Conservation (phyloP, 129 eudicot genomes). For the Oenanthe sinensis region DNA sequence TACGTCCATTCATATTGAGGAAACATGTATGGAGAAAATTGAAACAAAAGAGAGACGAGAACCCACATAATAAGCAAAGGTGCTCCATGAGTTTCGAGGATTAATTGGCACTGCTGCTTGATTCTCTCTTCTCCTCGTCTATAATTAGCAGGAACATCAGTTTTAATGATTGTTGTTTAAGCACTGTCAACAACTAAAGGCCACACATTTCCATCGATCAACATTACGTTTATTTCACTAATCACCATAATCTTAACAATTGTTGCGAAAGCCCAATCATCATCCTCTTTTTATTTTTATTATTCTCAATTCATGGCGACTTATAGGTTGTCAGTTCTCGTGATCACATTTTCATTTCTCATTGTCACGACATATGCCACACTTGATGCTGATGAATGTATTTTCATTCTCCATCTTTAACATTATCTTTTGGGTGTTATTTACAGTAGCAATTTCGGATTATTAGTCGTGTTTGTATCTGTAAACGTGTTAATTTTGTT, state of each 20-base stretch:
- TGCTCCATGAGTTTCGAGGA: conserved; percentile 4
- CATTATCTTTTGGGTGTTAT: neutral
- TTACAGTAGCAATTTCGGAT: neutral
- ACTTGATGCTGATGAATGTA: conserved; percentile 14
- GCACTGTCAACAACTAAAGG: conserved; percentile 3
- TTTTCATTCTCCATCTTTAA: neutral
- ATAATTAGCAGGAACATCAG: neutral
- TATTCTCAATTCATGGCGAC: conserved; percentile 17
- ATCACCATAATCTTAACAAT: neutral
- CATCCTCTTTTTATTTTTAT: too few species aligned
- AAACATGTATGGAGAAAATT: neutral
- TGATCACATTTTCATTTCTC: conserved; percentile 18
- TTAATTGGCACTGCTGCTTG: neutral
- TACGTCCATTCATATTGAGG: neutral
- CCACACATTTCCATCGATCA: neutral
- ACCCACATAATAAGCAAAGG: neutral
- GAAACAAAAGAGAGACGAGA: neutral
- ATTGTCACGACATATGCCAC: conserved; percentile 17
- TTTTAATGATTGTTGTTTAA: neutral
- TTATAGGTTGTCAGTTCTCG: conserved; percentile 20
- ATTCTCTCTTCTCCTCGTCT: neutral
- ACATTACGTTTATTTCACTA: neutral
- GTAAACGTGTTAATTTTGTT: neutral
- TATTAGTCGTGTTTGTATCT: neutral
- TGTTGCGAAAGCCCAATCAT: neutral